Conservation (phyloP, 1,284 basidiomycete genomes). For the Anthracocystis walkeri region DNA sequence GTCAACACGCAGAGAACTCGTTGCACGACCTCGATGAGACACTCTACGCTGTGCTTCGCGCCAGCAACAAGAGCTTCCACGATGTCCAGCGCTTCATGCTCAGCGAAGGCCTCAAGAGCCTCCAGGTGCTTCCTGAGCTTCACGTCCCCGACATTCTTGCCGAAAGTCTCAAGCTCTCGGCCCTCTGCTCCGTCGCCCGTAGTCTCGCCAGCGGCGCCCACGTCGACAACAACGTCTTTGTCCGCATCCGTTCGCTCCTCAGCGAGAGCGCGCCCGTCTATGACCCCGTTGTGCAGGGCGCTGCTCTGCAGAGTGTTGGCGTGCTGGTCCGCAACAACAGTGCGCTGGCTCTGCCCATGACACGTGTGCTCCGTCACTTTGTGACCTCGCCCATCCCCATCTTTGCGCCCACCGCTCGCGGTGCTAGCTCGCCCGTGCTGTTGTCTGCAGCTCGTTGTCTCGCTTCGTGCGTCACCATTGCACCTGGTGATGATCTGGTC, state of each 20-base stretch:
- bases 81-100: conserved; percentile 65
- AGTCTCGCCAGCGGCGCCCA: conserved; percentile 70
- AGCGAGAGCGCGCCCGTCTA: conserved; percentile 84
- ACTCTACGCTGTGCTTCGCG: conserved; percentile 48
- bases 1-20: conserved; percentile 24
- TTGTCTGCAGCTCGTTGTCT: conserved; percentile 88
- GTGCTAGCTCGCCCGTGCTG: conserved; percentile 80
- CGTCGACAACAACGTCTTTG: conserved; percentile 77
- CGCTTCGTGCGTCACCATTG: conserved; percentile 85
- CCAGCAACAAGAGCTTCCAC: conserved; percentile 64
- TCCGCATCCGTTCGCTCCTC: conserved; percentile 80
- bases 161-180: conserved; percentile 81
- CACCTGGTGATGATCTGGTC: conserved; percentile 87
- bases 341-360: conserved; percentile 80
- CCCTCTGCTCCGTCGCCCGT: conserved; percentile 82
- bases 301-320: conserved; percentile 82
- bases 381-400: conserved; percentile 87
- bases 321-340: conserved; percentile 87
- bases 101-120: conserved; percentile 53
- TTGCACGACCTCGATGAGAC: conserved; percentile 68
- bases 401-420: conserved; percentile 75
- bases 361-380: conserved; percentile 84
- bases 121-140: conserved; percentile 52
- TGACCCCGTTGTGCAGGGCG: conserved; percentile 84
- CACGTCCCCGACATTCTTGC: conserved; percentile 57